Base-by-base conservation (phyloP, 345 rosid species). In the Citrus reticulata region DNA sequence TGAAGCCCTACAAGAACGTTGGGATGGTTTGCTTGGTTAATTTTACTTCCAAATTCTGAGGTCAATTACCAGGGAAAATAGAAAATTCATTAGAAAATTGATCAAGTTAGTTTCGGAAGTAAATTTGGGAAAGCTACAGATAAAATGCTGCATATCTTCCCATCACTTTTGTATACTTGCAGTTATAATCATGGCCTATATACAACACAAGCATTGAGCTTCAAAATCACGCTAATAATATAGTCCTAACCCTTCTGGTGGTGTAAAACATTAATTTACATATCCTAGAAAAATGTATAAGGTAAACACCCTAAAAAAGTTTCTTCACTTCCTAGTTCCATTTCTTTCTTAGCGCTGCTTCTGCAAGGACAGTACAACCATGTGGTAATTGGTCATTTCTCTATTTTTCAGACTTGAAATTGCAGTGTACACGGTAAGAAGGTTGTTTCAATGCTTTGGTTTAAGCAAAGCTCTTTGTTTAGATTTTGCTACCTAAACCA, bases 11-110 rank as follows among this genome's bases (percentile, higher is more conserved):
- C 88, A 85, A 84, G 88, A 79, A 81, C 87, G 90, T 8, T 93
- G 98, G 98, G 86, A 83, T 78, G 74, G 79, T 81, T 82, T 93
- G 81, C 91, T 93, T 69, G 79, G 82, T 76, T 90, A 81, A 81
- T 24, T 46, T 77, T 81, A 46, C 37, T 83, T 42, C 32, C 67
- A 27, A 13, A 30, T 78, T 39, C 19, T 16, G 59, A 76, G 32
- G 11, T 73, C 19, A 20, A 24, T 17, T 65, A 51, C 46, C 17
- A 42, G 17, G 30, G 20, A 7, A 69, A 69, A 69, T 46, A 60
- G 6, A 27, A 62, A 61, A 25, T 61, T 65, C n/a, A 8, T 37
- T 19, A 34, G 25, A 35, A 35, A 35, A 35, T 35, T 20, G 49
- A 5, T 35, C n/a, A 67, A 35, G 4, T 68, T 40, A 11, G 72